A percentile compares a stretch with the other conserved stretches of the same genome.
Evolutionary conservation across 2,329 filamentous ascomycete genomes (phyloP).

Genomic region (Aspergillus spinulosporus): DNA sequence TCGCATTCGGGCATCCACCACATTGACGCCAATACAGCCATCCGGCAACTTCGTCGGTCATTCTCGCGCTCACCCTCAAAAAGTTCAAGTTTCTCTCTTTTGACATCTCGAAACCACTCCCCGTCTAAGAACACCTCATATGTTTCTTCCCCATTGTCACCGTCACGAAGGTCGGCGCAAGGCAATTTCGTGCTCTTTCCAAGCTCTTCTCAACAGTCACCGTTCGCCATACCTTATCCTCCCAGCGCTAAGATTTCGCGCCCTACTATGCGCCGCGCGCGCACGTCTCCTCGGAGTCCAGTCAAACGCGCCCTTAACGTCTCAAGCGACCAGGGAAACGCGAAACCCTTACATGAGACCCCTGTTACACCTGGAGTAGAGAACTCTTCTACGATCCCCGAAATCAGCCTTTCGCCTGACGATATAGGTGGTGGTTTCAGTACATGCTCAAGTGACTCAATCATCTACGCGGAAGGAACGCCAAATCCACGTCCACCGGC

Average conservation of each 20-base stretch:
- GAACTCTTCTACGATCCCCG: slow-evolving; percentile 40
- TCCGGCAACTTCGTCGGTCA: slow-evolving; percentile 80
- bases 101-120: slow-evolving; percentile 50
- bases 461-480: slow-evolving; percentile 26
- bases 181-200: slow-evolving; percentile 55
- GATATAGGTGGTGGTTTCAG: slow-evolving; percentile 22
- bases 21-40: slow-evolving; percentile 77
- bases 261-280: slow-evolving; percentile 49
- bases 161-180: slow-evolving; percentile 55
- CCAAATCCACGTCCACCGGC: slow-evolving; percentile 40
- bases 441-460: slow-evolving; percentile 44
- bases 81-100: slow-evolving; percentile 66
- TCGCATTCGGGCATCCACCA: slow-evolving; percentile 82
- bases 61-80: slow-evolving; percentile 93
- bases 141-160: slow-evolving; percentile 58
- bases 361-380: slow-evolving; percentile 51
- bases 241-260: slow-evolving; percentile 63
- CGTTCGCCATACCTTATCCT: slow-evolving; percentile 64
- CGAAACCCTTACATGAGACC: slow-evolving; percentile 52
- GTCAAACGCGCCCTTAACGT: slow-evolving; percentile 73
- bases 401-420: slow-evolving; percentile 27
- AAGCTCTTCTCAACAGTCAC: slow-evolving; percentile 49
- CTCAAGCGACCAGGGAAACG: slow-evolving; percentile 70
- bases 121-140: slow-evolving; percentile 53
- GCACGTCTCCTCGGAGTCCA: slow-evolving; percentile 77